These are phyloP conservation scores for Silybum marianum DNA, from an alignment of 129 eudicot species.

Conservation along the genomic window DNA sequence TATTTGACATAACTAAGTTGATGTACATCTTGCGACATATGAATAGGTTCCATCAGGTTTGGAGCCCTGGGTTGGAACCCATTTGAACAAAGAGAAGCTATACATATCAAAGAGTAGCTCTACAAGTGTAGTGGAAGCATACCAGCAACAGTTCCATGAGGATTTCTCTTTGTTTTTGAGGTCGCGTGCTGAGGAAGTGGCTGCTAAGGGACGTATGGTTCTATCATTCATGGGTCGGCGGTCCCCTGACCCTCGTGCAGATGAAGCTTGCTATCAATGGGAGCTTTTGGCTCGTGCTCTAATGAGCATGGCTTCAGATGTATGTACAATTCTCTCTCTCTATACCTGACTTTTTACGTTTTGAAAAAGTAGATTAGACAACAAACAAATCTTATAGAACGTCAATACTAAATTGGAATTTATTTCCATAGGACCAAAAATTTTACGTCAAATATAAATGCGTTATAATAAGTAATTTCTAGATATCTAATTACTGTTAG, in stretches of 20 bases:
- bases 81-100: conserved; percentile 56
- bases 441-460: too few relatives aligned
- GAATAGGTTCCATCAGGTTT: conserved; percentile 56
- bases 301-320: conserved; percentile 48
- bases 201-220: conserved; percentile 53
- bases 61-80: conserved; percentile 9
- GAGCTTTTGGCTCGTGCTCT: conserved; percentile 56
- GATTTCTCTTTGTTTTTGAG: conserved; percentile 55
- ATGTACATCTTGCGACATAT: neutral
- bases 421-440: neutral
- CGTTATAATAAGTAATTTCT: neutral
- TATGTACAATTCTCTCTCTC: conserved; percentile 7
- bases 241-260: conserved; percentile 35
- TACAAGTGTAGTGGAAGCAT: conserved; percentile 44
- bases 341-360: neutral
- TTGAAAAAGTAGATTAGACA: neutral
- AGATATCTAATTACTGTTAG: neutral
- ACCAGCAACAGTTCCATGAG: conserved; percentile 39
- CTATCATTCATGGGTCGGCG: conserved; percentile 52
- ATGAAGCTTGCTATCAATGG: conserved; percentile 48
- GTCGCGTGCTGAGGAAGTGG: conserved; percentile 56
- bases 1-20: neutral
- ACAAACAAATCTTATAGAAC: neutral
- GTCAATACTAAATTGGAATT: neutral
- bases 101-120: conserved; percentile 50